Percentiles rank a stretch among this genome's conserved stretches.
Evolutionary conservation across 805 yeast genomes (phyloP).

Genomic region (Candida arabinofermentans): DNA sequence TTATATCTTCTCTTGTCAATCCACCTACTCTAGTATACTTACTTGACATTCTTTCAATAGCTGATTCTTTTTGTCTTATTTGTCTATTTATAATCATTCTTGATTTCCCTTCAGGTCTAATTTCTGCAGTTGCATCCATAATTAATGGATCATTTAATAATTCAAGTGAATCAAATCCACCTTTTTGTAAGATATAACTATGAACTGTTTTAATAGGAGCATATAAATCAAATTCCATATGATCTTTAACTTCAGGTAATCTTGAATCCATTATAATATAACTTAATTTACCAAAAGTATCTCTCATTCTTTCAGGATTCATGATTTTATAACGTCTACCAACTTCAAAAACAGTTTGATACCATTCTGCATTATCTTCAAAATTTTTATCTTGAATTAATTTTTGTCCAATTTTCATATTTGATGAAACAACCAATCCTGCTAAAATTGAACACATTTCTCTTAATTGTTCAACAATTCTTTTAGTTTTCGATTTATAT

Average conservation of each 20-base stretch:
- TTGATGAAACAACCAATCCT: conserved; percentile 74
- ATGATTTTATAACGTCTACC: conserved; percentile 79
- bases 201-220: conserved; percentile 67
- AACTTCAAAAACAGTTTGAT: conserved; percentile 64
- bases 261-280: conserved; percentile 86
- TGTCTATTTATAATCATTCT: conserved; percentile 52
- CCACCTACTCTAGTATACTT: conserved; percentile 41
- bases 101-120: conserved; percentile 54
- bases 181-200: conserved; percentile 39
- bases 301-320: conserved; percentile 82
- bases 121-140: conserved; percentile 63
- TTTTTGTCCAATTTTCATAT: conserved; percentile 64
- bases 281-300: conserved; percentile 72
- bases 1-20: conserved; percentile 55
- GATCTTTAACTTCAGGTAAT: conserved; percentile 62
- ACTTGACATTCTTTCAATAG: conserved; percentile 56
- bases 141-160: conserved; percentile 57
- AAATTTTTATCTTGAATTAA: conserved; percentile 65
- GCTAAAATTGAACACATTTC: conserved; percentile 78
- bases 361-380: conserved; percentile 69
- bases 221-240: conserved; percentile 72
- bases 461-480: conserved; percentile 67
- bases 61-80: conserved; percentile 63
- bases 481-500: conserved; percentile 61
- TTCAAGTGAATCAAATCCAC: conserved; percentile 32